Conservation (phyloP, 1,284 basidiomycete genomes). For the Rhodotorula sp. region DNA sequence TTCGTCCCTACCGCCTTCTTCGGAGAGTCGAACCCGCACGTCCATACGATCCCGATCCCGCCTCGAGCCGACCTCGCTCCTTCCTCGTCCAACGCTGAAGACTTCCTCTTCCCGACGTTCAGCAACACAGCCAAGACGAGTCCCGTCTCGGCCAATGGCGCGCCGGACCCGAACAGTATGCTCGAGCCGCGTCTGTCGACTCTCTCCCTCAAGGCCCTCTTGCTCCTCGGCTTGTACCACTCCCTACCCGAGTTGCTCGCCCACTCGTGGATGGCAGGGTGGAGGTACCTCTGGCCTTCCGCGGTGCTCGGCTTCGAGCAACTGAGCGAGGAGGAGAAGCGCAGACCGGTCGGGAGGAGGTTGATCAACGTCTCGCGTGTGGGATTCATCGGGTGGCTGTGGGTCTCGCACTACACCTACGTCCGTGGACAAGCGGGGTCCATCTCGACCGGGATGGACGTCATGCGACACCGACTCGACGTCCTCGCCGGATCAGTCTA, state of each 20-base stretch:
- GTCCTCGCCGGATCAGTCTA: conserved; percentile 13
- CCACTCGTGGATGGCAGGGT: conserved; percentile 19
- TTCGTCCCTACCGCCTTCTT: conserved; percentile 21
- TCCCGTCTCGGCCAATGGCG: neutral
- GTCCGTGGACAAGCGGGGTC: conserved; percentile 16
- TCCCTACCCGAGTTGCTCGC: conserved; percentile 22
- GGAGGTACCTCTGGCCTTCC: conserved; percentile 13
- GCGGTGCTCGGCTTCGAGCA: conserved; percentile 17
- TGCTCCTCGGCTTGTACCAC: conserved; percentile 24
- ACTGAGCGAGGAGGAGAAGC: conserved; percentile 26
- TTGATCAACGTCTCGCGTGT: conserved; percentile 19
- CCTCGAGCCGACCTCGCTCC: neutral
- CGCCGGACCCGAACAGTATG: conserved; percentile 1
- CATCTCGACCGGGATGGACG: conserved; percentile 8
- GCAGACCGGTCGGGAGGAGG: conserved; percentile 1
- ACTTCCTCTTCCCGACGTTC: neutral
- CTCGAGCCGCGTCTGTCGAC: conserved; percentile 4
- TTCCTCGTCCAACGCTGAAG: neutral
- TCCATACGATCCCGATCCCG: neutral
- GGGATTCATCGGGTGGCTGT: conserved; percentile 23
- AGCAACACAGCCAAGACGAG: neutral
- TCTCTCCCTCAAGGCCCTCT: conserved; percentile 20
- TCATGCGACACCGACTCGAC: conserved; percentile 29
- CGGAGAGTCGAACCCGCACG: neutral
- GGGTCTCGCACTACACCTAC: conserved; percentile 34